phyloP scores from a whole-genome alignment of 805 yeast species.

The Saturnispora saitoi region DNA sequence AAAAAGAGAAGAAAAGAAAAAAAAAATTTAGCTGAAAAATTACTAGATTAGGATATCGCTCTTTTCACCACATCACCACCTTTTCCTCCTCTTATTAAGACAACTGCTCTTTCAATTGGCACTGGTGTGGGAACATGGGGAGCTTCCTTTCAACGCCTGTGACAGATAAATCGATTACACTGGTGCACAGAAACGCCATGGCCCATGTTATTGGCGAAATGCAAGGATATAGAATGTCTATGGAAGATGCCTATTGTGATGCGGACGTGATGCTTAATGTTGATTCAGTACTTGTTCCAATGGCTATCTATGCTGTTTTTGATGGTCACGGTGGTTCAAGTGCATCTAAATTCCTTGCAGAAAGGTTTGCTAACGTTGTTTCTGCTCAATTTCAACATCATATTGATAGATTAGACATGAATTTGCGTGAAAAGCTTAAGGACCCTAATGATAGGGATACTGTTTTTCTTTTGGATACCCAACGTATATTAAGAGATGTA shows the following conservation, averaged over 20 bases:
- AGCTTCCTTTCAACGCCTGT: constrained; percentile 67
- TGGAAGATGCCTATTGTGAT: constrained; percentile 69
- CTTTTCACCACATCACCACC: not conserved
- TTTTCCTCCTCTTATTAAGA: not conserved
- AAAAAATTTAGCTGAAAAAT: constrained; percentile 1
- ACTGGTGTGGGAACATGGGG: constrained; percentile 41
- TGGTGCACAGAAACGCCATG: constrained; percentile 35
- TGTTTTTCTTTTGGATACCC: constrained; percentile 21
- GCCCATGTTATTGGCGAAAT: constrained; percentile 62
- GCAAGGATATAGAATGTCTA: constrained; percentile 69
- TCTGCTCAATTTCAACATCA: constrained; percentile 14
- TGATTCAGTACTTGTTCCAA: not conserved
- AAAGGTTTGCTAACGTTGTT: constrained; percentile 27
- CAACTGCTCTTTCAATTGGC: not conserved
- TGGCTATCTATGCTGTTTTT: constrained; percentile 57
- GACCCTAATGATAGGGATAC: constrained; percentile 12
- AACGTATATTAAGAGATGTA: constrained; percentile 31
- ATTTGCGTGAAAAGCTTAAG: constrained; percentile 13
- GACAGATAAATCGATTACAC: constrained; percentile 54
- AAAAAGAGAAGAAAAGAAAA: not conserved
- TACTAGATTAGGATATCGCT: constrained; percentile 1
- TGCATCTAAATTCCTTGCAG: constrained; percentile 47
- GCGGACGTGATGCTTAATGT: constrained; percentile 17
- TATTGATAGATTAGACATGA: constrained; percentile 15
- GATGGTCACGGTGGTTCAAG: constrained; percentile 79